Conservation (phyloP, 2,329 filamentous ascomycete genomes). For the Colletotrichum cordylinicola region DNA sequence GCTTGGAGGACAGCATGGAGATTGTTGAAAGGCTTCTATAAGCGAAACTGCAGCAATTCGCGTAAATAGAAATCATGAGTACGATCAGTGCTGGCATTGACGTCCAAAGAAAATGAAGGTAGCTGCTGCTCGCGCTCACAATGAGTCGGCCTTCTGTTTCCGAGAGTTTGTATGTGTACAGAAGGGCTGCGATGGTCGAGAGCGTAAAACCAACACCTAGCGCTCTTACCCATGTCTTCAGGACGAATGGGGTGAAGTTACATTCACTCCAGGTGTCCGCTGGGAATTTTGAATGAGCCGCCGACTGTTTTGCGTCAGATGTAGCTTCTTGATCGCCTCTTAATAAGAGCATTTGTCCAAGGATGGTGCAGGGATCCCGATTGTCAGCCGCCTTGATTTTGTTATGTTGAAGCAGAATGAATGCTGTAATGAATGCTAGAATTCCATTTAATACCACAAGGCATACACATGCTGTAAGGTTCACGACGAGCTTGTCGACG, state of each 20-base stretch:
- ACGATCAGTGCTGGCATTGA: background rate
- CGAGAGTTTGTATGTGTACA: background rate
- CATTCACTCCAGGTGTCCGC: too few species aligned
- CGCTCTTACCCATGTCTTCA: background rate
- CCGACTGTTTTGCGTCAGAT: too few species aligned
- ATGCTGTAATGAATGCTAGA: background rate
- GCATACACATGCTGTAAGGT: background rate
- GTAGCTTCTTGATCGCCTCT: background rate
- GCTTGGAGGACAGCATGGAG: background rate
- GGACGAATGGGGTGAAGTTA: background rate
- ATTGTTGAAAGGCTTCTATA: background rate
- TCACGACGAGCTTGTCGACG: background rate
- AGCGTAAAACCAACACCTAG: accelerated
- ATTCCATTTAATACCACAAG: background rate
- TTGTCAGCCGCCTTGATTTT: too few species aligned
- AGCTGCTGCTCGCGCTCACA: accelerated
- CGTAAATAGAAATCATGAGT: background rate
- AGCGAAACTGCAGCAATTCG: background rate
- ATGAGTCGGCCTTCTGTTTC: background rate
- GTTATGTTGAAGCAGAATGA: background rate
- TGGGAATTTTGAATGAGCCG: too few species aligned
- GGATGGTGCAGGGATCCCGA: background rate
- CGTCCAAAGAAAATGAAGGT: background rate
- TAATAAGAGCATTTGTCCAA: background rate
- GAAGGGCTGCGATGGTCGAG: background rate